Evolutionary conservation across 2,329 filamentous ascomycete genomes (phyloP).

Genomic region (Scedosporium dehoogii): DNA sequence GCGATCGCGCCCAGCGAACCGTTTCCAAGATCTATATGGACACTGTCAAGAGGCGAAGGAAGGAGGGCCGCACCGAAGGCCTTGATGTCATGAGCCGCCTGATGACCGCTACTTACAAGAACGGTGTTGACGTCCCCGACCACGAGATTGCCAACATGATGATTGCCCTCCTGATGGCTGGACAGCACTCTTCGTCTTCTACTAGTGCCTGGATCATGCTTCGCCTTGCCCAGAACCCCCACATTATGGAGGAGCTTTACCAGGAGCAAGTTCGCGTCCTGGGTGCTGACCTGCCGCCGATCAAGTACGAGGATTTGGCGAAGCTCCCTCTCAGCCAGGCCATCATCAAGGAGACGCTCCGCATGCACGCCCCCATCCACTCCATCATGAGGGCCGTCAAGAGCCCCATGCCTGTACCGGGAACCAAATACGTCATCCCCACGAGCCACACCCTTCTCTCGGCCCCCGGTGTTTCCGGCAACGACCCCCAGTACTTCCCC

Average conservation of each 20-base stretch:
- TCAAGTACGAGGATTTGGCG: conserved; percentile 68
- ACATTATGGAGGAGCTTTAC: conserved; percentile 72
- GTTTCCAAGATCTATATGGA: conserved; percentile 76
- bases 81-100: conserved; percentile 85
- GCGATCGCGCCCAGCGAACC: conserved; percentile 69
- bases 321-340: conserved; percentile 74
- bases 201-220: conserved; percentile 80
- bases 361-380: conserved; percentile 87
- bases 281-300: conserved; percentile 56
- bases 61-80: conserved; percentile 36
- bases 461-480: conserved; percentile 71
- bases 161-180: conserved; percentile 88
- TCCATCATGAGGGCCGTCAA: conserved; percentile 91
- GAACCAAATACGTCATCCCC: conserved; percentile 75
- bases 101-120: conserved; percentile 79
- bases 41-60: conserved; percentile 65
- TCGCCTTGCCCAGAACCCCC: conserved; percentile 65
- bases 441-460: conserved; percentile 72
- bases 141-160: conserved; percentile 85
- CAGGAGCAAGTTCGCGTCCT: conserved; percentile 68
- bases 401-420: conserved; percentile 72
- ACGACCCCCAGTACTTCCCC: conserved; percentile 67
- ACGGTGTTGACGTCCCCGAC: conserved; percentile 69
- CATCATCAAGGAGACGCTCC: conserved; percentile 84
- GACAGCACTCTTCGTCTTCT: conserved; percentile 80